Evolutionary conservation across 2,329 filamentous ascomycete species (phyloP).

Genomic region (Ceratocystis variospora): DNA sequence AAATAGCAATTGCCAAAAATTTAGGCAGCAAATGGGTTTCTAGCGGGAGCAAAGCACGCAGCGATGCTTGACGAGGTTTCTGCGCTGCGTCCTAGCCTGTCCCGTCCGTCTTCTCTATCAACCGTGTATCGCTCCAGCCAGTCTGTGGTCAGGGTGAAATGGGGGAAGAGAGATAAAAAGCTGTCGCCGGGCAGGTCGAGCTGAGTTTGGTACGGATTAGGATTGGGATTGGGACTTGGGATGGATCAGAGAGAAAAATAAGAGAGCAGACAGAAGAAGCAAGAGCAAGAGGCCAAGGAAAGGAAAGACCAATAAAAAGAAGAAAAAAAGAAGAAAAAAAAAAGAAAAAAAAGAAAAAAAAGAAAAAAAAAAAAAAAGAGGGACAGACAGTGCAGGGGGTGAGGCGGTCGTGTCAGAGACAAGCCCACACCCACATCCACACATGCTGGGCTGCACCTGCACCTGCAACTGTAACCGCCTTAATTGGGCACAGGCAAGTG

Average conservation of each 20-base stretch:
- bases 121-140: not conserved
- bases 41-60: not conserved
- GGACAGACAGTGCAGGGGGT: not conserved
- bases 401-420: not conserved
- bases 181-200: not conserved
- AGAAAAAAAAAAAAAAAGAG: not conserved
- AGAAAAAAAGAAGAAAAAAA: not conserved
- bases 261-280: not conserved
- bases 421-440: slow-evolving; percentile 3
- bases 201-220: slow-evolving; percentile 4
- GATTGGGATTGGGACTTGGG: slow-evolving; percentile 4
- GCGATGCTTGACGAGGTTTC: not conserved
- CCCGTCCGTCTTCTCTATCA: not conserved
- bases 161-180: not conserved
- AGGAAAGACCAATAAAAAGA: not conserved
- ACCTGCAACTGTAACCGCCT: not conserved
- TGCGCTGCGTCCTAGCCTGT: not conserved
- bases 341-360: not conserved
- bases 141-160: not conserved
- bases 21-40: too few relatives aligned
- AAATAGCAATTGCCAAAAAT: not conserved
- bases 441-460: not conserved
- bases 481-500: not conserved
- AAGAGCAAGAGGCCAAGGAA: not conserved
- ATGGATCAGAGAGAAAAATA: not conserved